A percentile compares a stretch with the other conserved stretches of the same genome.
phyloP scores from a whole-genome alignment of 306 rosid genomes.

The Quillaja saponaria region DNA sequence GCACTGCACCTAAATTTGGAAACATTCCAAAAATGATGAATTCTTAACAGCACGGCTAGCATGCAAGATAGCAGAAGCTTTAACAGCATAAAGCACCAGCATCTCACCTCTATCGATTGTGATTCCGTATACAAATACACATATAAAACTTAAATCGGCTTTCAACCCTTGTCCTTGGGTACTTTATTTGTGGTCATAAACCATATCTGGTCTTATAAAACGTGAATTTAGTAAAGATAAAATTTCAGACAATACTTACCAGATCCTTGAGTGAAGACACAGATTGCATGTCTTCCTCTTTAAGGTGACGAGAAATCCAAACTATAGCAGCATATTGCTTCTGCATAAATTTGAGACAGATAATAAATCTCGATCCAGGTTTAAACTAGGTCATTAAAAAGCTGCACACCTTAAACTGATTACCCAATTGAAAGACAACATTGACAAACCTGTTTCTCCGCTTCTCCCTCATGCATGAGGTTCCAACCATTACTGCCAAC shows the following conservation, averaged over 20 bases:
- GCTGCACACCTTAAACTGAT: slow-evolving; percentile 4
- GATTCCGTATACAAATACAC: no score
- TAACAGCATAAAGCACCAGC: no score
- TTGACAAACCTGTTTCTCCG: slow-evolving; percentile 83
- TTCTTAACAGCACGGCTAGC: no score
- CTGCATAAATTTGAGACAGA: slow-evolving; percentile 43
- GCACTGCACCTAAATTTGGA: no score
- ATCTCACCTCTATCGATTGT: no score
- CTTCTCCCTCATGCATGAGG: slow-evolving; percentile 89
- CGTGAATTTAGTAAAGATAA: no score
- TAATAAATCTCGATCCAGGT: slow-evolving; percentile 13
- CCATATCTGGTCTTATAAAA: no score
- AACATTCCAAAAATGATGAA: no score
- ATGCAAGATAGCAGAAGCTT: no score
- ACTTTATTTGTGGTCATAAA: no score
- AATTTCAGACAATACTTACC: slow-evolving; percentile 26
- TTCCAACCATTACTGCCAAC: slow-evolving; percentile 78
- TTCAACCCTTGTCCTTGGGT: no score
- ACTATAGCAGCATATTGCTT: slow-evolving; percentile 89
- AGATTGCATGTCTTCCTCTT: slow-evolving; percentile 59
- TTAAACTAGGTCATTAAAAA: slow-evolving; percentile 3
- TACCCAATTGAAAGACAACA: slow-evolving; percentile 18
- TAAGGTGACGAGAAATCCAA: slow-evolving; percentile 81
- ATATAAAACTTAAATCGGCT: no score
- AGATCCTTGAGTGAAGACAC: slow-evolving; percentile 58